Base-by-base conservation (phyloP, 805 yeast species). In the Candida khao-thaluensis region DNA sequence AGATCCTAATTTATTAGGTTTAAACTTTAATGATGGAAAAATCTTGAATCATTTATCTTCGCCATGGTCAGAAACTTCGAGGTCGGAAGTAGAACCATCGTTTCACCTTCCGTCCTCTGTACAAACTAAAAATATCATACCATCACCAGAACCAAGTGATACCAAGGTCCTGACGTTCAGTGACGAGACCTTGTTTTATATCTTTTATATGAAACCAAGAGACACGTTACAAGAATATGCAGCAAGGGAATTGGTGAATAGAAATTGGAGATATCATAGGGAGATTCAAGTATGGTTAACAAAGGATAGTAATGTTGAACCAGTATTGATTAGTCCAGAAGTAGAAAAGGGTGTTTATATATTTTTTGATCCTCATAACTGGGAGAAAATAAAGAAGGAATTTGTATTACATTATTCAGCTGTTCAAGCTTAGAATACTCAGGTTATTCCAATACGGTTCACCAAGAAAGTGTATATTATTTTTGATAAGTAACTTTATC, bases 201-300 rank as follows among this genome's bases (percentile, higher is more conserved):
- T 93, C 12, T 93, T 93, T 59, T 93, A 93, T 62, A 85, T 95
- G 48, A 88, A 82, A 69, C 96, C 99, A 4, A 81, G 88, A 39
- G 97, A 93, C 57, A 80, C 88, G 3, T 70, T 91, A 58, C 99
- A 93, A 62, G 99, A 93, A 59, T 76, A 89, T 41, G 95, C 95
- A 4, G 95, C 97, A 5, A 72, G 91, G 43, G 98, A 91, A 60
- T 74, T 93, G 50, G 87, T 88, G 52, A 81, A 81, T 46, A 75
- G 99, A 52, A 93, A 91, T 64, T 93, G 99, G 99, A 77, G 98
- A 50, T 93, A 86, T 56, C 99, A 93, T 64, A 91, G 89, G 64
- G 95, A 88, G 45, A 75, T 93, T 41, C 95, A 90, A 66, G 89
- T 93, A 37, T 93, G 99, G 99, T 68, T 93, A 43, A 93, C 99